These are phyloP conservation scores for Coleophoma eucalyptorum DNA, from an alignment of 2,329 filamentous ascomycete genomes.

Conservation along the genomic window DNA sequence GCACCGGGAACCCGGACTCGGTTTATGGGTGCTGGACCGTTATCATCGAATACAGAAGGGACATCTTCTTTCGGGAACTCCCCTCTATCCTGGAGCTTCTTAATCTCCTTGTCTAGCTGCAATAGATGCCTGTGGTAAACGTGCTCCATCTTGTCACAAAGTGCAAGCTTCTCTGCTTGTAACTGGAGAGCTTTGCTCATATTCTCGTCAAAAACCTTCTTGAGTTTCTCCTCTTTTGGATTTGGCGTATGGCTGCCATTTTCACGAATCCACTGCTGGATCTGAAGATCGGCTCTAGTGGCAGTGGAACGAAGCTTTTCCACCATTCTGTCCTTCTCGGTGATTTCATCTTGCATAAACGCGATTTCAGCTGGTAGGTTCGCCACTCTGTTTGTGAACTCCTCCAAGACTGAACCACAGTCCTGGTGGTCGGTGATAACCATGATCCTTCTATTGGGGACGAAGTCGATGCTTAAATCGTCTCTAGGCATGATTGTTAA, in stretches of 20 bases:
- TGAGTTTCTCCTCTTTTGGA: constrained; percentile 69
- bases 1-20: constrained; percentile 13
- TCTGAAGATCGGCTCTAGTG: constrained; percentile 66
- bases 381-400: constrained; percentile 70
- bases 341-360: constrained; percentile 79
- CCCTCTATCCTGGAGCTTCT: constrained; percentile 55
- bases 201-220: constrained; percentile 62
- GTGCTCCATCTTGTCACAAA: constrained; percentile 60
- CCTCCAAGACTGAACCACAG: constrained; percentile 69
- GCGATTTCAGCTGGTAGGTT: constrained; percentile 81
- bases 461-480: constrained; percentile 68
- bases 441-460: constrained; percentile 44
- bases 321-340: constrained; percentile 73
- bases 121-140: constrained; percentile 60
- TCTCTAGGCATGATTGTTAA: constrained; percentile 71
- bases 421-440: constrained; percentile 57
- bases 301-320: constrained; percentile 66
- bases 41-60: too few relatives aligned
- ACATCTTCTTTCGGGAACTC: constrained; percentile 46
- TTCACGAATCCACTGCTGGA: constrained; percentile 78
- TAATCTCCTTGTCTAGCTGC: constrained; percentile 60
- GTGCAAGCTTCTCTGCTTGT: constrained; percentile 69
- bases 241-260: constrained; percentile 72
- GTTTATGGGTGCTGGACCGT: too few relatives aligned
- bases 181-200: constrained; percentile 67